Evolutionary conservation across 192 early-diverging fungal species (phyloP), one percentile per base, ranked within the genome.

Genomic region (Podochytrium sp.): DNA sequence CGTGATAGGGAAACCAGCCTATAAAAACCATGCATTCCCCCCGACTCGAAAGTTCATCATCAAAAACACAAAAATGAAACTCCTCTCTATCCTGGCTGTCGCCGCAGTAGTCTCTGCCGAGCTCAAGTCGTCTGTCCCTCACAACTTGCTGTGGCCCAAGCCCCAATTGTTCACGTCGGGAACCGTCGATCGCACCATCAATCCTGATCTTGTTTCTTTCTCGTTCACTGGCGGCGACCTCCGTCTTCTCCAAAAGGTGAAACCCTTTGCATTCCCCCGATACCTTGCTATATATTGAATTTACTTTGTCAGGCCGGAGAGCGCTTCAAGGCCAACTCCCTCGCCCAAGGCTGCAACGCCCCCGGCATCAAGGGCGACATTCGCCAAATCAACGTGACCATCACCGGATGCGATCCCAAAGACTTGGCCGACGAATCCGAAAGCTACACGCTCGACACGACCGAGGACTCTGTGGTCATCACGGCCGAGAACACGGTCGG

Each of bases 401-500:
- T 57, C n/a, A 64, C 60, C 32, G 72, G 72, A 29, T 47, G 23
- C 16, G 65, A 65, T 32, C 51, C 60, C 3, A 38, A 25, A 5
- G 90, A 91, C 73, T 32, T 69, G 51, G 66, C 66, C 37, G 29
- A 39, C 14, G n/a, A n/a, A n/a, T n/a, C n/a, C n/a, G 68, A 74
- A 40, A 20, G 18, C 34, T 74, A 74, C 38, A 38, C 73, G 10
- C 51, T 74, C 29, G 29, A 12, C 7, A 27, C 35, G 25, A 7
- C 34, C 12, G 59, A 23, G 25, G 38, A 27, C 5, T 39, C 59
- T 33, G 50, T 51, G 1, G 30, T 29, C 5, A 81, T 93, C 56
- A 79, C 73, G 25, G 83, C 92, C 7, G 73, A 79, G 30, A 89
- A 87, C 2, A 77, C 86, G 47, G 88, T 83, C 35, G 92, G 92